Base-by-base conservation (phyloP, 208 protist species). In the Acanthamoeba healyi region DNA sequence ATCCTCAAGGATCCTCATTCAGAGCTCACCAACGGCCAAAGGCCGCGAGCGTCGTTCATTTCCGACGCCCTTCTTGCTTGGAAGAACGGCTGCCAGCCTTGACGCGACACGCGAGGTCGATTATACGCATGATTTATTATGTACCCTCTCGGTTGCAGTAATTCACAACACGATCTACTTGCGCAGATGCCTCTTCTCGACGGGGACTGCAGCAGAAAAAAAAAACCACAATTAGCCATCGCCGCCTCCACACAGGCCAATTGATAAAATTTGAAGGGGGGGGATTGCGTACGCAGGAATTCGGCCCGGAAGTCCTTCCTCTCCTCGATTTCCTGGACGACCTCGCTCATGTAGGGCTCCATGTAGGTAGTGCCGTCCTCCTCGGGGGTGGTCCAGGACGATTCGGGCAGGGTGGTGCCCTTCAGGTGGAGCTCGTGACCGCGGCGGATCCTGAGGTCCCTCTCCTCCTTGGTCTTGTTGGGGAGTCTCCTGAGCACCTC, bases 251-350 rank as follows among this genome's bases (percentile, higher is more conserved):
- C 7, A 86, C 6, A 29, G 14, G 77, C 12, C 24, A 32, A 84
- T 54, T 84, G 32, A 65, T 19, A 65, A 65, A n/a, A 65, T n/a
- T n/a, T 9, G 6, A 70, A 46, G 46, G 44, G 46, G 81, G 81
- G 81, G 81, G 2, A 61, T 65, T 65, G 24, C 44, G 44, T 88
- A 88, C 81, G 54, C 32, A 63, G 44, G 49, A 88, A 56, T 17
- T 63, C 81, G 19, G 81, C 40, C 81, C 86, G 54, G 86, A 77
- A 92, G 38, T 92, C 86, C 49, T 74, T 65, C 63, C 86, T 92
- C 86, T 92, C 86, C 86, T 92, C 56, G 63, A 92, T 77, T 92
- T 92, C 86, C 38, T 92, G 86, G 34, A 77, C 36, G 1, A 92
- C 86, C 34, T 92, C 86, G 36, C 56, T 92, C 32, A 92, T 72